A percentile compares a stretch with the other conserved stretches of the same genome.
phyloP scores from a whole-genome alignment of 371 early-diverging fungal genomes.

The Mortierella sp. region DNA sequence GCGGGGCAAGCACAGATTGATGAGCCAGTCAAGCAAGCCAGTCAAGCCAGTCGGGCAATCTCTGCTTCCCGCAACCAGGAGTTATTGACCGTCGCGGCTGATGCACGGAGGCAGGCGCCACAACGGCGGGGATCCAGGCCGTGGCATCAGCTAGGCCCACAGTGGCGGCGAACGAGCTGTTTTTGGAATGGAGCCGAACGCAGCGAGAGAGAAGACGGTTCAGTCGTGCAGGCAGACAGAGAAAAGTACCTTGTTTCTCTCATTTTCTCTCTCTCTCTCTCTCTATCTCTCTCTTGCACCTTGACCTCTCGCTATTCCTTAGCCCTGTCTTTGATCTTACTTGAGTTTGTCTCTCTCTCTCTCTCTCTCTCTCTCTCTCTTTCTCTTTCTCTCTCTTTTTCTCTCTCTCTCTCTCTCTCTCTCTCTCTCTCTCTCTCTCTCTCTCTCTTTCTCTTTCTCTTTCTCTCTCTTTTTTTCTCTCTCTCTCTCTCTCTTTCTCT shows the following conservation, averaged over 20 bases:
- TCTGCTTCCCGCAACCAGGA: too few species aligned
- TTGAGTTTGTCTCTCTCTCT: background rate
- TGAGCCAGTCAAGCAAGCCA: too few species aligned
- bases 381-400: background rate
- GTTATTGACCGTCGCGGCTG: too few species aligned
- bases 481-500: too few species aligned
- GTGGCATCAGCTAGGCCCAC: too few species aligned
- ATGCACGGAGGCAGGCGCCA: too few species aligned
- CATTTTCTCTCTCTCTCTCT: background rate
- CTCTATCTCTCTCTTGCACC: background rate
- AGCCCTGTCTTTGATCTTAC: background rate
- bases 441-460: background rate
- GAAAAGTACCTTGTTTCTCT: background rate
- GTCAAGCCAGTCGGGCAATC: too few species aligned
- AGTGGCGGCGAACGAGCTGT: too few species aligned
- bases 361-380: background rate
- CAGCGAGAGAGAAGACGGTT: too few species aligned
- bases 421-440: background rate
- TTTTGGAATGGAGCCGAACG: too few species aligned
- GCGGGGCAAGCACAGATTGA: too few species aligned
- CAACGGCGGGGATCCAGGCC: too few species aligned
- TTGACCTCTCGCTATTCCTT: background rate
- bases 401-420: background rate
- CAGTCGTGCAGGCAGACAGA: background rate
- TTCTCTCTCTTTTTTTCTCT: background rate